Conservation (phyloP, 495 filamentous ascomycete species). For the Talaromyces ruber region DNA sequence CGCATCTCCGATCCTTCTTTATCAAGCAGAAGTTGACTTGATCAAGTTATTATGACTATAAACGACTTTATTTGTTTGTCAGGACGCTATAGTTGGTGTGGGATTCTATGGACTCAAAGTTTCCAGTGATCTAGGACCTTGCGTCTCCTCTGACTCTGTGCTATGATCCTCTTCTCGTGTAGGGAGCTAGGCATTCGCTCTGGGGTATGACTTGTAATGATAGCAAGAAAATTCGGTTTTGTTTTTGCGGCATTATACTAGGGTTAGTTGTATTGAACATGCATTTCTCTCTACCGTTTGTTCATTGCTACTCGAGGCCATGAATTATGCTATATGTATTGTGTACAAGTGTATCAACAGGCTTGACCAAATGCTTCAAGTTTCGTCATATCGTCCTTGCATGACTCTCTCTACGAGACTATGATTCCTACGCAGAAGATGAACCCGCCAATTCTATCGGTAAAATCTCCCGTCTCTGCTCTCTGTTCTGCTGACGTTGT, state of each 20-base stretch:
- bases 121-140: not conserved
- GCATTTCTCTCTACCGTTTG: not conserved
- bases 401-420: not conserved
- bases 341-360: not conserved
- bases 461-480: not conserved
- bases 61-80: not conserved
- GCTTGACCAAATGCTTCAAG: no score
- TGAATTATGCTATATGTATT: not conserved
- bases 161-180: not conserved
- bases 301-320: not conserved
- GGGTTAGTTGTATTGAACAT: not conserved
- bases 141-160: not conserved
- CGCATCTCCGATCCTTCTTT: slow-evolving; percentile 91
- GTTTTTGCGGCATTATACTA: not conserved
- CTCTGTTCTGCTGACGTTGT: not conserved
- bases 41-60: slow-evolving; percentile 1
- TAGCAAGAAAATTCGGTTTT: not conserved
- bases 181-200: not conserved
- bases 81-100: not conserved
- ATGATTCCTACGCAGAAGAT: not conserved
- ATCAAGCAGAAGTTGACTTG: slow-evolving; percentile 99
- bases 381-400: not conserved
- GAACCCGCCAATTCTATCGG: not conserved
- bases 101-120: not conserved
- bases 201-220: slow-evolving; percentile 2